A percentile compares a stretch with the other conserved stretches of the same genome.
These are phyloP conservation scores for Nakazawaea populi DNA, from an alignment of 805 yeast species.

Conservation along the genomic window DNA sequence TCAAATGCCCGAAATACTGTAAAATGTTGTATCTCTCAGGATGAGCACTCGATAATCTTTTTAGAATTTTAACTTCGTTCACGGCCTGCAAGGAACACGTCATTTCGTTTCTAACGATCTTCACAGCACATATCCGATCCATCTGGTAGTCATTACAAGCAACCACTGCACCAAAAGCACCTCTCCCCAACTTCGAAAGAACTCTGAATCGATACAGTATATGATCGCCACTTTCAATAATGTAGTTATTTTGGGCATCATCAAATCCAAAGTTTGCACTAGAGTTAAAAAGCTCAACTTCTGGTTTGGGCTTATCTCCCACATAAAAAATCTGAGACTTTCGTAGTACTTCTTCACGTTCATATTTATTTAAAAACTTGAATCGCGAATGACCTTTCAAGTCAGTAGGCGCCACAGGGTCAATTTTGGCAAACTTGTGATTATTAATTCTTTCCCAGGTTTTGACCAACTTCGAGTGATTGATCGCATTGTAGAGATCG, in stretches of 20 bases:
- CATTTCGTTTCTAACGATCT: constrained; percentile 67
- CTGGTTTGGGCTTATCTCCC: constrained; percentile 29
- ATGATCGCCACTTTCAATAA: constrained; percentile 55
- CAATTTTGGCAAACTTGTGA: constrained; percentile 1
- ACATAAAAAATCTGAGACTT: constrained; percentile 43
- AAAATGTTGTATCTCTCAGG: constrained; percentile 35
- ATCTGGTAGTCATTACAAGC: constrained; percentile 62
- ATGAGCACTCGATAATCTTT: constrained; percentile 31
- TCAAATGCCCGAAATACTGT: constrained; percentile 61
- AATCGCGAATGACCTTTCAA: background rate
- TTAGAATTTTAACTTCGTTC: constrained; percentile 66
- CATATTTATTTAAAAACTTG: constrained; percentile 40
- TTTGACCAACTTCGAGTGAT: constrained; percentile 1
- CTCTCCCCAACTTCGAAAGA: constrained; percentile 55
- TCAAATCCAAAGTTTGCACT: constrained; percentile 64
- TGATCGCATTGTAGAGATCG: constrained; percentile 4
- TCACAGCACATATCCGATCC: constrained; percentile 59
- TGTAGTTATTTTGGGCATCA: constrained; percentile 60
- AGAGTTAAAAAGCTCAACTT: constrained; percentile 31
- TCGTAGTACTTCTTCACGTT: constrained; percentile 54
- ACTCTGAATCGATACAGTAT: constrained; percentile 71
- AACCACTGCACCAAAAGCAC: constrained; percentile 79
- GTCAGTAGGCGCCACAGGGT: constrained; percentile 4
- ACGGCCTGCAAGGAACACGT: constrained; percentile 75
- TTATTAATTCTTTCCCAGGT: constrained; percentile 5